Evolutionary conservation across 148 eudicot species (phyloP), one percentile per base, ranked within the genome.

Genomic region (Tetragonia tetragonoides): DNA sequence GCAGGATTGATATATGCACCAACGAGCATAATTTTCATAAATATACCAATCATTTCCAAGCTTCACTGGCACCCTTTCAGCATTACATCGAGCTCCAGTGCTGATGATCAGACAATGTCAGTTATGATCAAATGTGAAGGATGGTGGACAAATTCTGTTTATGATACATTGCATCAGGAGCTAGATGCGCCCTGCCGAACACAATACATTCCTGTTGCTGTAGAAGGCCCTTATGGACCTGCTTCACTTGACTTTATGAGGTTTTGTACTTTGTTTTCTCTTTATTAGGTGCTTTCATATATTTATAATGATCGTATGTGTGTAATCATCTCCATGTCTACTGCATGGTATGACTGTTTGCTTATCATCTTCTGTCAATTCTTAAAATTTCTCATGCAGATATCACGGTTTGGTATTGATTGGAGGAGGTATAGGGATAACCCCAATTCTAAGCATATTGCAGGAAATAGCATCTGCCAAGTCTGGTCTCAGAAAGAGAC

Each of bases 161-260:
- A 89, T 61, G 75, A 86, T 51, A 66, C 80, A n/a, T 57, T 90
- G 41, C 53, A 71, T 68, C 73, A 79, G 63, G 85, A 81, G 78
- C 42, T 46, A 10, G 76, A 83, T 54, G 75, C 82, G 8, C 73
- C 65, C 24, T 75, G 85, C 63, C 80, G 47, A 68, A 80, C 74
- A 23, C 78, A 67, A 79, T 85, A 85, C 67, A 81, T 92, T 73
- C 85, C 90, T 61, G 86, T 88, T 74, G 84, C 87, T 17, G 49
- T 91, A 9, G 95, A 90, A 88, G 98, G 97, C 74, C 98, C 98
- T 62, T 92, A 94, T 82, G 98, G 98, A 73, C 97, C 98, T 34
- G 63, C 86, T 70, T 85, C 95, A 16, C 72, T 84, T 16, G 88
- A 90, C 40, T 92, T 88, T 78, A 57, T 86, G 72, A 85, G 94